Evolutionary conservation across 192 early-diverging fungal genomes (phyloP), one percentile per base, ranked within the genome.

Genomic region (Coemansia sp.): DNA sequence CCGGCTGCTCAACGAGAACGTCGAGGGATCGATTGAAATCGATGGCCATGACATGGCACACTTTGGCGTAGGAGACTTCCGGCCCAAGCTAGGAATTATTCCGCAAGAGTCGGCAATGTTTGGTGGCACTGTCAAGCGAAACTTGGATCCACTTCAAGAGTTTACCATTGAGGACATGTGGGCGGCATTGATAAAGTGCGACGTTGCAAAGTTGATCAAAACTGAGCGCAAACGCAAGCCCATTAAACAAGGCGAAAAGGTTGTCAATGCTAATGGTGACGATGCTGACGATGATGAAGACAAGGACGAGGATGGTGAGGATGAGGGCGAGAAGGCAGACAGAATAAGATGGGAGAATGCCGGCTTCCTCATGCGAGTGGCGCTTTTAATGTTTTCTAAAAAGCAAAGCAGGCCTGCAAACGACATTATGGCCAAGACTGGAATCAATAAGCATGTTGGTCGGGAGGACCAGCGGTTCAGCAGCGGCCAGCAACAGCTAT

Each of bases 11-110:
- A 87, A 89, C 60, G 81, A 22, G 20, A 41, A 66, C 0, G 38
- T 39, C 10, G 19, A 19, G 1, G 92, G 93, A 0, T 63, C 68
- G 1, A 93, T 94, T 49, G 12, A 43, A 6, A 88, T 94, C 57
- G 94, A 94, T 68, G 92, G 86, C 14, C 61, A 88, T 15, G 87
- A 93, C 67, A 91, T 90, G 31, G 64, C 80, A 4, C 69, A 76
- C 3, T 61, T 94, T 9, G 92, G 91, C 0, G 49, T 77, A 54
- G 15, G 62, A 47, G 40, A 71, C 87, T 24, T 79, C 68, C 46
- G 69, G 49, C 70, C 82, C 1, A 69, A 64, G 35, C 53, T 90
- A 25, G 82, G 86, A 15, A 87, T 87, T 29, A 87, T 90, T 42
- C 89, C 89, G 1, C 89, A 90, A 63, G 91, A 92, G 32, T 82